phyloP scores from a whole-genome alignment of 2,329 filamentous ascomycete genomes.

The Escovopsis sp. region DNA sequence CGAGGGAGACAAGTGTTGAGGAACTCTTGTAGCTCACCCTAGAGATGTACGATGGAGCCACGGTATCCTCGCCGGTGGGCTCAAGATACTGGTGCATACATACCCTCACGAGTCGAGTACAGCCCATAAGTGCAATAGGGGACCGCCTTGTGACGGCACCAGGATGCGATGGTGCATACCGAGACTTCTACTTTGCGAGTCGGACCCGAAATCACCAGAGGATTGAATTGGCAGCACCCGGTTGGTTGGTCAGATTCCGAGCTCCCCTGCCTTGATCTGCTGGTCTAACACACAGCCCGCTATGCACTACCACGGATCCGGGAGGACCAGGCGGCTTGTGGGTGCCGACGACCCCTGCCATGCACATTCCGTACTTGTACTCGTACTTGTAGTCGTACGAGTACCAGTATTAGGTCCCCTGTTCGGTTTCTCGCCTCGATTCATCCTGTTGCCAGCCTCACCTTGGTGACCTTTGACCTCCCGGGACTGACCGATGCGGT shows the following conservation, averaged over 20 bases:
- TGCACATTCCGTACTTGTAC: not conserved
- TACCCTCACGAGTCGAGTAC: too few species aligned
- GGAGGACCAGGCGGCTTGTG: slow-evolving; percentile 2
- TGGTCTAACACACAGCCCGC: not conserved
- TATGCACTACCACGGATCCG: slow-evolving; percentile 6
- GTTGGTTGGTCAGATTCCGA: not conserved
- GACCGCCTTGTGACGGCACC: not conserved
- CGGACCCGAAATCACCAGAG: not conserved
- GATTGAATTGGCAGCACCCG: not conserved
- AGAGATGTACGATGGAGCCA: not conserved
- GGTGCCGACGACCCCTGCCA: not conserved
- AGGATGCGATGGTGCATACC: not conserved
- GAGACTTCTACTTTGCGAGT: not conserved
- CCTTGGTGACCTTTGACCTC: too few species aligned
- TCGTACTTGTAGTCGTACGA: too few species aligned
- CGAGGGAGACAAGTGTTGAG: too few species aligned
- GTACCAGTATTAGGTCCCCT: too few species aligned
- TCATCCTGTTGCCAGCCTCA: too few species aligned
- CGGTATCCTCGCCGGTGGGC: too few species aligned
- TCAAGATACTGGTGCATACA: too few species aligned
- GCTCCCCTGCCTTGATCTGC: not conserved
- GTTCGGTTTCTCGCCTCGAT: too few species aligned
- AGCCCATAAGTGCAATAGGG: not conserved
- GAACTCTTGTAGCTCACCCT: too few species aligned
- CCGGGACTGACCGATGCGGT: too few species aligned